Evolutionary conservation across 2,329 filamentous ascomycete genomes (phyloP), one percentile per base, ranked within the genome.

Genomic region (Pestalotiopsis sp.): DNA sequence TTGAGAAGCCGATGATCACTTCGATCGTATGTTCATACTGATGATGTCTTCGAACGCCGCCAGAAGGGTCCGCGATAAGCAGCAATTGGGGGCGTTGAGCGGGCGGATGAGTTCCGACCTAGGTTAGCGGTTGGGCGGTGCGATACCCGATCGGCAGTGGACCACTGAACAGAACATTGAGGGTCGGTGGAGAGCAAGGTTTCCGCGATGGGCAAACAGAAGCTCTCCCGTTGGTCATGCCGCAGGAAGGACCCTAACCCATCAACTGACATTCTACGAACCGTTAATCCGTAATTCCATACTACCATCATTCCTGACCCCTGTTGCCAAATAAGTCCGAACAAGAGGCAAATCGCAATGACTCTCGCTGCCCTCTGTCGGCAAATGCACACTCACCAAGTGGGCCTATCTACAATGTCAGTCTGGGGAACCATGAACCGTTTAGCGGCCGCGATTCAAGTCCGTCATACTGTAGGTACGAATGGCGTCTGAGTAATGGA

Each of bases 71-170:
- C 45, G 20, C 17, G 45, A 52, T 52, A 52, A 52, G 45, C 45
- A n/a, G 20, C 45, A 31, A 9, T 31, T 31, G 45, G 45, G 45
- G 45, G 45, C 17, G 41, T 23, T 23, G 17, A 31, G n/a, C 20
- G 14, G 25, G 31, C 40, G 63, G 63, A 57, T 56, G 23, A 56
- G 63, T 49, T 66, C 63, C 63, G 63, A 66, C 27, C 41, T 13
- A 25, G 2, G 23, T n/a, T 25, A 23, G 52, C n/a, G 63, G 63
- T 66, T 31, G 31, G 31, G 63, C 49, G 45, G 63, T 66, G 27
- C 63, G 62, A 65, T 25, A 65, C 38, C 41, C 41, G 62, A 52
- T 52, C 40, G 31, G 38, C 20, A 25, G 27, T 17, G 45, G 45
- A 52, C 45, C 17, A 9, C n/a, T 9, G 31, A 31, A 31, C 31